These are phyloP conservation scores for Mucor sp. DNA, from an alignment of 371 early-diverging fungal genomes.

Conservation along the genomic window DNA sequence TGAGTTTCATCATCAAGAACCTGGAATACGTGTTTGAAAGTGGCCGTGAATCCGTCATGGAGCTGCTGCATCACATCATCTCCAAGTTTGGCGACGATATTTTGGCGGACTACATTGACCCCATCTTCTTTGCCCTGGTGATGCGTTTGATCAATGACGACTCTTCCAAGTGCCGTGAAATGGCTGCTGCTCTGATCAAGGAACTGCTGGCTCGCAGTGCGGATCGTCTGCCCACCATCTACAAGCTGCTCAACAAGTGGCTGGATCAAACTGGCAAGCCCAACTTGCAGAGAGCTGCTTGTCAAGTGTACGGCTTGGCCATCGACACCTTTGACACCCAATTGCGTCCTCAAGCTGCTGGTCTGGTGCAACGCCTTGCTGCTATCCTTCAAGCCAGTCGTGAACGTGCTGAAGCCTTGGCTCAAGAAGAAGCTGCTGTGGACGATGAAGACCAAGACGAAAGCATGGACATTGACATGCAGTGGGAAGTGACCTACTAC, in stretches of 20 bases:
- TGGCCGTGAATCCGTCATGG: constrained; percentile 88
- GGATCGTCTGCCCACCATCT: constrained; percentile 56
- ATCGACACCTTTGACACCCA: constrained; percentile 73
- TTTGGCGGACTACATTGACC: constrained; percentile 74
- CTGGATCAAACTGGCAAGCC: constrained; percentile 56
- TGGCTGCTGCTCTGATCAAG: constrained; percentile 79
- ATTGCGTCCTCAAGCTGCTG: constrained; percentile 56
- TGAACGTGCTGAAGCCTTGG: constrained; percentile 41
- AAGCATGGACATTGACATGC: constrained; percentile 56
- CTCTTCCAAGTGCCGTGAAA: constrained; percentile 86
- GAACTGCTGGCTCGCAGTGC: constrained; percentile 60
- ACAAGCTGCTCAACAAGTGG: constrained; percentile 76
- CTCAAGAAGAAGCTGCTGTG: constrained; percentile 34
- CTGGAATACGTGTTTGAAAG: constrained; percentile 87
- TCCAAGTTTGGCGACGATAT: constrained; percentile 77
- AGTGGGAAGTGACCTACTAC: constrained; percentile 88
- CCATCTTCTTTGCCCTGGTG: constrained; percentile 83
- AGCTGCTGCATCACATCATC: constrained; percentile 77
- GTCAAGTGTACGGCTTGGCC: constrained; percentile 84
- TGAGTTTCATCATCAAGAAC: constrained; percentile 88
- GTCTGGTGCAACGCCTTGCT: constrained; percentile 51
- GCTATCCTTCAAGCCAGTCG: constrained; percentile 53
- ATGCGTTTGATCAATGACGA: constrained; percentile 90
- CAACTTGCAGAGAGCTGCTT: constrained; percentile 71
- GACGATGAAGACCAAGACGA: constrained; percentile 46